These are phyloP conservation scores for Heterotrichella gracilis DNA, from an alignment of 352 stramenopile genomes.

Conservation along the genomic window DNA sequence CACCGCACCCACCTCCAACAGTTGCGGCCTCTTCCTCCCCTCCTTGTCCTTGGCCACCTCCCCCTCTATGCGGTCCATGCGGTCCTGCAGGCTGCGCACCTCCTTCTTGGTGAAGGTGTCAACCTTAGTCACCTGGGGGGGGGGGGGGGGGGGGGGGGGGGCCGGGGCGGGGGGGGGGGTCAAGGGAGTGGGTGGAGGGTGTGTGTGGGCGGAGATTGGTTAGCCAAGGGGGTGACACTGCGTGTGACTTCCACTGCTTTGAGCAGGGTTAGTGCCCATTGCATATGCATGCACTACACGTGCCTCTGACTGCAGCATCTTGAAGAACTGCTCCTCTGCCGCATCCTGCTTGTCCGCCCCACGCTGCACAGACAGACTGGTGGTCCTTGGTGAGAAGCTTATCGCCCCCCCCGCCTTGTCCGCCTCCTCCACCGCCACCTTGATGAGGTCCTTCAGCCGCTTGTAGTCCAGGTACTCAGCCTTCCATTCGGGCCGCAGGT, in stretches of 20 bases:
- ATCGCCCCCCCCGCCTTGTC: slow-evolving; percentile 18
- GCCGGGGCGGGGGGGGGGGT: no score
- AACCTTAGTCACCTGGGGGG: no score
- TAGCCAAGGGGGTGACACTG: no score
- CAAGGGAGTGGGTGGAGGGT: no score
- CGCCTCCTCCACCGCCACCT: slow-evolving; percentile 19
- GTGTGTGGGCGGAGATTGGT: no score
- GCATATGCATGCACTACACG: slow-evolving; percentile 37
- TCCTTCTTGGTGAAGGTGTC: no score
- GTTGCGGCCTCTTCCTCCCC: no score
- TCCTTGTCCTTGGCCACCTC: no score
- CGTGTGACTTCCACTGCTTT: slow-evolving; percentile 1
- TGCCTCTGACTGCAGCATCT: slow-evolving; percentile 32
- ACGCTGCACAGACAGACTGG: neutral
- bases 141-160: no score
- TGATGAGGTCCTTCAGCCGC: slow-evolving; percentile 22
- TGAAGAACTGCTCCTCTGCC: slow-evolving; percentile 37
- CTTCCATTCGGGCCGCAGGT: slow-evolving; percentile 22
- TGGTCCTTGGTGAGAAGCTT: slow-evolving; percentile 18
- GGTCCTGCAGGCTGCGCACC: no score
- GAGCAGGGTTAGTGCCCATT: slow-evolving; percentile 17
- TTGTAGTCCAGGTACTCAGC: slow-evolving; percentile 23
- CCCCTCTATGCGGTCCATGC: no score
- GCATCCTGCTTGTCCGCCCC: slow-evolving; percentile 10
- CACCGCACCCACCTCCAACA: no score